Base-by-base conservation (phyloP, 139 green algal species). In the Diplosphaera chodatii region DNA sequence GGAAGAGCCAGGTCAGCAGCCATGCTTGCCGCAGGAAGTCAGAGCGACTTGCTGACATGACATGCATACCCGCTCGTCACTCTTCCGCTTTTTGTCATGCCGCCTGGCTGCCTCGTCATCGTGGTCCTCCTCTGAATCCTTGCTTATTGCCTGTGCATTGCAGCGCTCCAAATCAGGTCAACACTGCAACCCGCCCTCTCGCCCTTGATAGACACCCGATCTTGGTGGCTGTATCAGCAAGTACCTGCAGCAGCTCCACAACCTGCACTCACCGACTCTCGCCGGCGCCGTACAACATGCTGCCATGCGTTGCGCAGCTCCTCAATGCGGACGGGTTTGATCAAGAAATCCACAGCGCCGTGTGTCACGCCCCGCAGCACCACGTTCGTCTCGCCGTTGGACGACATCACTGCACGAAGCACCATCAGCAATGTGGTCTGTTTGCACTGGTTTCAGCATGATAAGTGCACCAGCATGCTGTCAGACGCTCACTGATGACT, bases 311-410 rank as follows among this genome's bases (percentile, higher is more conserved):
- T 80, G 8, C 86, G 78, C 33, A 98, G 84, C 83, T 98, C 94
- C 79, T 98, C 92, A 23, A 97, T 87, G 1, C 94, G 86, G 25
- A 99, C 92, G 25, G 94, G 94, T 74, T 99, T 99, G 69, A 99
- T 95, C 0, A 99, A 80, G 64, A 97, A 98, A 80, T 99, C 94
- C 2, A 95, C 92, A 0, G 94, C 94, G 16, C 94, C 94, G 72
- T 98, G 91, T 3, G 89, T 98, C 2, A 99, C 92, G 5, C 94
- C 94, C 27, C 87, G 82, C 72, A 98, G 82, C 4, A 98, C 94
- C 4, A 92, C 89, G 64, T 80, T 82, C 0, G 92, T 96, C 48
- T 98, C 93, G 0, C 88, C 90, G 68, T 96, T 95, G 22, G 88
- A 91, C 0, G 89, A 96, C 93, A 99, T 98, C 94, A 99, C 90